These are phyloP conservation scores for Penicillium argentinense DNA, from an alignment of 495 filamentous ascomycete species.

Conservation along the genomic window DNA sequence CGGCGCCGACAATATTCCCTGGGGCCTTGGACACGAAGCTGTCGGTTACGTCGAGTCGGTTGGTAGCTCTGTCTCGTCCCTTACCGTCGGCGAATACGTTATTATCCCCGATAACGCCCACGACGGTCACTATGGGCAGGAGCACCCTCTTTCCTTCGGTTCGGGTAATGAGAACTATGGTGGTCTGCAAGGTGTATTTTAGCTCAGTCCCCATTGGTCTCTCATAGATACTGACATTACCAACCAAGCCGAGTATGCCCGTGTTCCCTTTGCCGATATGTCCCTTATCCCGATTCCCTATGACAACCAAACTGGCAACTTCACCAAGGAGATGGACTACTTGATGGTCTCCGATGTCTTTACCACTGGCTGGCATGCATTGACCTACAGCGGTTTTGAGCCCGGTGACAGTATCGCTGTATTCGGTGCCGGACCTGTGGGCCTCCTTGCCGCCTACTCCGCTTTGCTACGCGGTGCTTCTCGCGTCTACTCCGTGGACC, in stretches of 20 bases:
- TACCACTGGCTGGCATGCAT: slow-evolving; percentile 28
- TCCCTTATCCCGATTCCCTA: slow-evolving; percentile 24
- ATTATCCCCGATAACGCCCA: slow-evolving; percentile 1
- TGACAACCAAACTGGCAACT: background rate
- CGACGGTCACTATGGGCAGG: slow-evolving; percentile 6
- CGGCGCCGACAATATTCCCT: slow-evolving; percentile 10
- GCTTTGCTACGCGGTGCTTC: slow-evolving; percentile 39
- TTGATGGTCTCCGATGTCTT: slow-evolving; percentile 37
- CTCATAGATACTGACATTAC: slow-evolving; percentile 4
- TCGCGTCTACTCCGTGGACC: slow-evolving; percentile 50
- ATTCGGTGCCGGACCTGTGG: slow-evolving; percentile 44
- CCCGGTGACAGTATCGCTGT: slow-evolving; percentile 39
- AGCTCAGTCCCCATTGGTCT: too few species aligned
- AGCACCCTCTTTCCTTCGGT: slow-evolving; percentile 2
- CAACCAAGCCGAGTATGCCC: slow-evolving; percentile 28
- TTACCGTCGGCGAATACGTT: slow-evolving; percentile 33
- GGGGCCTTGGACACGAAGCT: slow-evolving; percentile 35
- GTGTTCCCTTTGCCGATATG: slow-evolving; percentile 34
- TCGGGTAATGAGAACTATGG: background rate
- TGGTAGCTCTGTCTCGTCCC: slow-evolving; percentile 17
- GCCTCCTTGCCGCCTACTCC: slow-evolving; percentile 36
- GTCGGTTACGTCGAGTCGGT: slow-evolving; percentile 30
- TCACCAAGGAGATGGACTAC: slow-evolving; percentile 27
- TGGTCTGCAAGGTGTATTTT: too few species aligned
- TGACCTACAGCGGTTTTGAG: slow-evolving; percentile 25